Base-by-base conservation (phyloP, 2,329 filamentous ascomycete genomes). In the Aureobasidium leucospermi region DNA sequence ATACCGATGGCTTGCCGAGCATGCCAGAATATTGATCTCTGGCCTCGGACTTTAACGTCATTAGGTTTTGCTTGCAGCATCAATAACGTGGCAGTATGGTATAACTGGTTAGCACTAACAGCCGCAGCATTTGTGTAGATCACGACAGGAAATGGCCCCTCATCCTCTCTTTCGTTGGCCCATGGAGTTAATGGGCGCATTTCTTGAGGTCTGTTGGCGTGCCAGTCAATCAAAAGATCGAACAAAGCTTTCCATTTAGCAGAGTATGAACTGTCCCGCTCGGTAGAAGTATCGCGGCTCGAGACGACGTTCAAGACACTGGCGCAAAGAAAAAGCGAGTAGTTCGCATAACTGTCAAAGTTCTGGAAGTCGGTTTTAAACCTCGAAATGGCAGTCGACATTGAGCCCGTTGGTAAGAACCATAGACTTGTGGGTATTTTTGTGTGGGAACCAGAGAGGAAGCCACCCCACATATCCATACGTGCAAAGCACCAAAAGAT, bases 281-380 rank as follows among this genome's bases (percentile, higher is more conserved):
- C 58, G 4, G 7, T 34, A 1, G 39, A 3, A 19, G 31, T 41
- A 11, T 32, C 55, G 2, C 43, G 55, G 16, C 48, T 45, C 1
- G 58, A 59, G 8, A 65, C 62, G 0, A 64, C 66, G 34, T 70
- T 67, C 34, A 69, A 64, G 1, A 77, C 76, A 59, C 75, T 76
- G 4, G 81, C 78, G 53, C 76, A 79, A 1, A 85, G 74, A 63
- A 81, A 85, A 2, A 85, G 81, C 7, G 81, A 76, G 63, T 81
- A 81, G 64, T 85, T 85, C 34, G 82, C 82, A 62, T 83, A 78
- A 75, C 80, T 82, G 63, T 85, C 82, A 74, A 59, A 78, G 63
- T 45, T 67, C 10, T 52, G 46, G 15, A 59, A 59, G 19, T 59
- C 58, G 8, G 47, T 29, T 6, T 59, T 59, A 47, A 59, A 59